These are phyloP conservation scores for Aspergillaceae sp. DNA, from an alignment of 2,329 filamentous ascomycete species.

Conservation along the genomic window DNA sequence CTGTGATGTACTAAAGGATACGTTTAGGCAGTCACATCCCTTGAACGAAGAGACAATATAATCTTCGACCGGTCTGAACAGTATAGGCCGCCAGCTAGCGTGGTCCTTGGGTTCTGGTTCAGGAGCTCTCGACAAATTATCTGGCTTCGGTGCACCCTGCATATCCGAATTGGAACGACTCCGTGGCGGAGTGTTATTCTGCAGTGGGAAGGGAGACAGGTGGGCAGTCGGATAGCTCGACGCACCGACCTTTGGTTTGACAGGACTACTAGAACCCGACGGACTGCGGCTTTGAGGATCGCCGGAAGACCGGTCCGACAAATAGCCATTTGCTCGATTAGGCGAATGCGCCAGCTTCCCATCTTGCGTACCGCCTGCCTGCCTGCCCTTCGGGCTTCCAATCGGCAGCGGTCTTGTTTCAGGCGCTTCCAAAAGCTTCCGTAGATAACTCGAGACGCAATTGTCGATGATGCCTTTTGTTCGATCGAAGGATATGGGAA, in stretches of 20 bases:
- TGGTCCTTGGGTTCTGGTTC: constrained; percentile 30
- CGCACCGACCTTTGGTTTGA: not conserved
- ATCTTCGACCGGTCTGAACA: constrained; percentile 70
- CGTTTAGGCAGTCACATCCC: constrained; percentile 64
- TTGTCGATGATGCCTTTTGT: constrained; percentile 51
- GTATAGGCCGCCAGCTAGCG: constrained; percentile 32
- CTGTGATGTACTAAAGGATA: constrained; percentile 57
- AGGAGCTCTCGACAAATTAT: constrained; percentile 11
- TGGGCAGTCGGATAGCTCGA: constrained; percentile 11
- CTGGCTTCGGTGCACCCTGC: constrained; percentile 14
- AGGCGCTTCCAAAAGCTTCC: constrained; percentile 27
- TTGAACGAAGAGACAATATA: constrained; percentile 64
- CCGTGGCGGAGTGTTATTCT: constrained; percentile 13
- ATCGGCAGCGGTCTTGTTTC: constrained; percentile 13
- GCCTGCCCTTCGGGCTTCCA: constrained; percentile 7
- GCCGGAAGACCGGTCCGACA: constrained; percentile 8
- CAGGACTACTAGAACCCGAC: constrained; percentile 15
- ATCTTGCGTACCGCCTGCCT: constrained; percentile 1
- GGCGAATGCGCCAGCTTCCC: constrained; percentile 6
- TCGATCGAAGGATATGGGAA: constrained; percentile 51
- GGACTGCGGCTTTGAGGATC: constrained; percentile 19
- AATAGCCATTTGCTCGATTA: constrained; percentile 6
- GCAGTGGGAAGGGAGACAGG: constrained; percentile 4
- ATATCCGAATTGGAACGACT: constrained; percentile 24
- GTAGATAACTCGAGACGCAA: constrained; percentile 46